phyloP scores from a whole-genome alignment of 2,329 filamentous ascomycete genomes.

The Aspergillus sp. region DNA sequence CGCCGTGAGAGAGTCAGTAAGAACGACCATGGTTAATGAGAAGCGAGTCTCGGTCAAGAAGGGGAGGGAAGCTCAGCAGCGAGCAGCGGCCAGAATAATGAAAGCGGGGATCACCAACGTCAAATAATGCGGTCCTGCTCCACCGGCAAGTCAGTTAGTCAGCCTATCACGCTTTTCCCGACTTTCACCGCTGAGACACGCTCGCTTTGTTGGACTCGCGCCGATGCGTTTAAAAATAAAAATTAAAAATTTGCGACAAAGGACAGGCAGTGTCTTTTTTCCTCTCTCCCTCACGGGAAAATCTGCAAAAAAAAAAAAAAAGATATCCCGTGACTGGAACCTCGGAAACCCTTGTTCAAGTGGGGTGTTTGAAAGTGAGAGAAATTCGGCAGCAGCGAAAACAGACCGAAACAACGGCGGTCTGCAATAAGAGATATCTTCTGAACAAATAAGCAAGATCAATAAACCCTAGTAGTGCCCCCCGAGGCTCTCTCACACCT shows the following conservation, averaged over 20 bases:
- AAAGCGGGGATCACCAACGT: constrained; percentile 34
- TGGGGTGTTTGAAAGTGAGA: background rate
- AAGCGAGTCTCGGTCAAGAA: background rate
- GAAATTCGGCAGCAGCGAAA: background rate
- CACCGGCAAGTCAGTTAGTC: constrained; percentile 19
- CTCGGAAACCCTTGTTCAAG: background rate
- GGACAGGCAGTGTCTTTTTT: background rate
- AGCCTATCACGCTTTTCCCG: background rate
- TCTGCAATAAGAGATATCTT: background rate
- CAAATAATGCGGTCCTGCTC: constrained; percentile 33
- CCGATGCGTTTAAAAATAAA: background rate
- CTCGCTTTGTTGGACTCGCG: background rate
- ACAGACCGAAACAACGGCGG: background rate
- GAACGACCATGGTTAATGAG: background rate
- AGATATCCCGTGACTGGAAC: background rate
- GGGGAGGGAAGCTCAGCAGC: constrained; percentile 6
- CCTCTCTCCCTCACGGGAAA: too few species aligned
- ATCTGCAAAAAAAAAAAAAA: too few species aligned
- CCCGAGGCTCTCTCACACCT: background rate
- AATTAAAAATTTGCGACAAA: background rate
- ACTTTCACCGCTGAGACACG: background rate
- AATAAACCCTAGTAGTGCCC: background rate
- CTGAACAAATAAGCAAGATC: background rate
- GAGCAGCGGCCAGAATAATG: constrained; percentile 19
- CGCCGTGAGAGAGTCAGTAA: background rate